phyloP scores from a whole-genome alignment of 78 protist genomes.

The Dictyostelium intermedium region DNA sequence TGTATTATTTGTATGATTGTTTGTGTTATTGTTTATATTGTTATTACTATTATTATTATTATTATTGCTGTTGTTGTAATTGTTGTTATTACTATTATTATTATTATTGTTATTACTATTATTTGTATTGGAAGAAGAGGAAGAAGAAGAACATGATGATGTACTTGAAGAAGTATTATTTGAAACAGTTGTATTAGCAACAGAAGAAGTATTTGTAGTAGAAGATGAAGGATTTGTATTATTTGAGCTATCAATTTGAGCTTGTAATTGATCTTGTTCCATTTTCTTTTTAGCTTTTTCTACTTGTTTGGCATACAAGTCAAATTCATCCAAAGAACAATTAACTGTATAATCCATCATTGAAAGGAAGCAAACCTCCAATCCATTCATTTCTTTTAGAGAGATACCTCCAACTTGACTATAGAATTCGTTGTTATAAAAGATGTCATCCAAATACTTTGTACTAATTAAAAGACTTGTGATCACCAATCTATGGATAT shows the following conservation, averaged over 20 bases:
- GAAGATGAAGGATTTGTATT: neutral
- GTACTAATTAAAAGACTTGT: constrained; percentile 66
- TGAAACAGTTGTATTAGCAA: neutral
- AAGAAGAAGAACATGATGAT: neutral
- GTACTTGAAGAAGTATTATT: neutral
- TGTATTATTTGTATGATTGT: neutral
- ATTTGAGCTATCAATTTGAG: neutral
- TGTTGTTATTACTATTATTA: neutral
- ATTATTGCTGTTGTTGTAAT: neutral
- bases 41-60: neutral
- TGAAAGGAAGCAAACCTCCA: constrained; percentile 67
- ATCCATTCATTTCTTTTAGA: constrained; percentile 50
- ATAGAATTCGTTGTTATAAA: constrained; percentile 79
- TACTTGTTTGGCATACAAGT: constrained; percentile 39
- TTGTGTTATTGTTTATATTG: neutral
- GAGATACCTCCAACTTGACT: constrained; percentile 78
- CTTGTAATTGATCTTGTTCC: neutral
- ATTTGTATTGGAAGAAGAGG: neutral
- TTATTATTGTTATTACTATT: neutral
- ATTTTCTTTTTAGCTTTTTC: constrained; percentile 50
- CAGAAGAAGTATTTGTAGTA: constrained; percentile 1
- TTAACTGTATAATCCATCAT: constrained; percentile 81
- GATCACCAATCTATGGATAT: constrained; percentile 75
- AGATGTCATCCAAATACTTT: constrained; percentile 76
- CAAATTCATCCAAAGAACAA: constrained; percentile 78